Conservation (phyloP, 2,329 filamentous ascomycete genomes). For the Pseudogymnoascus pannorum region DNA sequence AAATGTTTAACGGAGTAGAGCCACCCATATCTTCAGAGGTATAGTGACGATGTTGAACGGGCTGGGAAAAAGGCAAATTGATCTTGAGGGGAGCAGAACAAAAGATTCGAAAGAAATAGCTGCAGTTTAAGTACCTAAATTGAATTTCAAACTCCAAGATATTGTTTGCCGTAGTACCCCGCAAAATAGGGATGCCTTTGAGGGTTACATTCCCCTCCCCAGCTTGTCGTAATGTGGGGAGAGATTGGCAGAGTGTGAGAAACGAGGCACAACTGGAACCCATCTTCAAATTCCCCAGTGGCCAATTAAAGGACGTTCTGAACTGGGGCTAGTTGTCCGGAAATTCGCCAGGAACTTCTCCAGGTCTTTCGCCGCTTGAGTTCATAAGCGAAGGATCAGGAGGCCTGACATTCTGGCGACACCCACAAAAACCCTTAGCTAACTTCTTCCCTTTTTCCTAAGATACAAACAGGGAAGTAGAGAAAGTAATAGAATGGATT, state of each 20-base stretch:
- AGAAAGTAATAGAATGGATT: too few relatives aligned
- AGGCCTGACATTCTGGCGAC: background rate
- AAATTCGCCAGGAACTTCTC: background rate
- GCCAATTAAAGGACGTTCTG: background rate
- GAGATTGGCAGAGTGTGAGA: background rate
- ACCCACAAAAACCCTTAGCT: background rate
- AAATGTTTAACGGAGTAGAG: slow-evolving; percentile 14
- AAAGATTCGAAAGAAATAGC: background rate
- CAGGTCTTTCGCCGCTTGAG: background rate
- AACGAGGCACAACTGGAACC: background rate
- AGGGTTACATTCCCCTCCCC: background rate
- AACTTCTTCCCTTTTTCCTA: background rate
- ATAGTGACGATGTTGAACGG: background rate
- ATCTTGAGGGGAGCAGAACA: background rate
- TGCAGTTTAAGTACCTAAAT: background rate
- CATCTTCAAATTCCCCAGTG: background rate
- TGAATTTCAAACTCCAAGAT: background rate
- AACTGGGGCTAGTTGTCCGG: background rate
- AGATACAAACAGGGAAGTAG: background rate
- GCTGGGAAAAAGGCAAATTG: background rate
- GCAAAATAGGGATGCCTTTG: background rate
- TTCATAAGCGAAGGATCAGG: too few relatives aligned
- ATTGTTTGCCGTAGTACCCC: background rate
- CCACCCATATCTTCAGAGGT: background rate
- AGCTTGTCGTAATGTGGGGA: background rate